These are phyloP conservation scores for Penicillium sp. DNA, from an alignment of 2,329 filamentous ascomycete genomes.

Conservation along the genomic window DNA sequence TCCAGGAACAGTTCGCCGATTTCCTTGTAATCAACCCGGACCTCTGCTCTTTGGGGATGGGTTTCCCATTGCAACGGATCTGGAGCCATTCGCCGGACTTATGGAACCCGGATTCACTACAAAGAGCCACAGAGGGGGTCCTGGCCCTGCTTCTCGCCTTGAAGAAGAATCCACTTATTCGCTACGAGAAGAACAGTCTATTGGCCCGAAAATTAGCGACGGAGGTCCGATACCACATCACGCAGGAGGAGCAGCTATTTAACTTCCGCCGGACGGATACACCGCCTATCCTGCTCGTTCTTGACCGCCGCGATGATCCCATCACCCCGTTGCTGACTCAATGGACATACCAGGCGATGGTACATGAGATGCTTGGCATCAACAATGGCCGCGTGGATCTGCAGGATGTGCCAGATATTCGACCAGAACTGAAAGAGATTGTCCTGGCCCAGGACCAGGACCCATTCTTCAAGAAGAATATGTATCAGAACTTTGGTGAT, in stretches of 20 bases:
- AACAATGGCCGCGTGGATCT: slow-evolving; percentile 92
- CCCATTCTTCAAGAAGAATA: slow-evolving; percentile 98
- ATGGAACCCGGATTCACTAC: slow-evolving; percentile 88
- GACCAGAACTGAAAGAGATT: slow-evolving; percentile 87
- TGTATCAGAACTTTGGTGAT: slow-evolving; percentile 97
- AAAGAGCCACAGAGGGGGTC: slow-evolving; percentile 82
- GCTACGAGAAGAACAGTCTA: slow-evolving; percentile 88
- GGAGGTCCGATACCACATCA: slow-evolving; percentile 88
- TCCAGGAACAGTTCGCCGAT: slow-evolving; percentile 96
- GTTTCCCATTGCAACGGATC: slow-evolving; percentile 70
- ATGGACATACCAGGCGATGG: slow-evolving; percentile 99
- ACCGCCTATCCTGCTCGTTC: slow-evolving; percentile 82
- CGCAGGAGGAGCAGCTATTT: slow-evolving; percentile 93
- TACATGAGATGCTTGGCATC: slow-evolving; percentile 92
- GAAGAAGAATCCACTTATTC: slow-evolving; percentile 94
- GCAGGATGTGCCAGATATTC: slow-evolving; percentile 76
- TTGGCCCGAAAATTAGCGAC: slow-evolving; percentile 90
- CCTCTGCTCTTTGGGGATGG: slow-evolving; percentile 76
- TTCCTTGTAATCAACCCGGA: slow-evolving; percentile 95
- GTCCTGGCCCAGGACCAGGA: slow-evolving; percentile 96
- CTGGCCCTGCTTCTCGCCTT: slow-evolving; percentile 80
- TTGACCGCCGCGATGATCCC: slow-evolving; percentile 91
- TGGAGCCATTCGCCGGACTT: slow-evolving; percentile 80
- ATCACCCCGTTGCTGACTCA: slow-evolving; percentile 92
- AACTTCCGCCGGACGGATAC: slow-evolving; percentile 95